Evolutionary conservation across 2,329 filamentous ascomycete genomes (phyloP).

Genomic region (Diplodia intermedia): DNA sequence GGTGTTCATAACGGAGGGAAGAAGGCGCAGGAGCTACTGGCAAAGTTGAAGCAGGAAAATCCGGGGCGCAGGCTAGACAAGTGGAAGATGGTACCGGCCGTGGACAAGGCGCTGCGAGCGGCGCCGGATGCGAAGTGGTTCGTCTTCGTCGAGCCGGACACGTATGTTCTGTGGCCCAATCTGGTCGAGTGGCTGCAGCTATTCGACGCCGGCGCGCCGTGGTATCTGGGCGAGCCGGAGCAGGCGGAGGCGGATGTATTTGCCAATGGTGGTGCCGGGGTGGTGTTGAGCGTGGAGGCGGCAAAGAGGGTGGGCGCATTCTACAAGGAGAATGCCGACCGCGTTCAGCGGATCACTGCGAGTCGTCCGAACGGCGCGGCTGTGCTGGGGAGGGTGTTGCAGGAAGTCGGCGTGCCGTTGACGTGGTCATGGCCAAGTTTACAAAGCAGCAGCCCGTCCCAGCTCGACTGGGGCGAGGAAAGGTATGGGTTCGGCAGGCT

Average conservation of each 20-base stretch:
- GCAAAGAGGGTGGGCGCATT: slow-evolving; percentile 54
- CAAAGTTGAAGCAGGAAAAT: slow-evolving; percentile 1
- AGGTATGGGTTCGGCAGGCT: slow-evolving; percentile 40
- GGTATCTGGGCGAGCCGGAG: slow-evolving; percentile 63
- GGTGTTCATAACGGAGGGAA: background rate
- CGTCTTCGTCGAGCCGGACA: slow-evolving; percentile 66
- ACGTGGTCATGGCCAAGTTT: slow-evolving; percentile 58
- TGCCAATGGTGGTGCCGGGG: slow-evolving; percentile 61
- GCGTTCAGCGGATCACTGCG: slow-evolving; percentile 56
- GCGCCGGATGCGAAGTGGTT: slow-evolving; percentile 62
- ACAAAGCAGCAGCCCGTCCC: slow-evolving; percentile 54
- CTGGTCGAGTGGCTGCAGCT: slow-evolving; percentile 60
- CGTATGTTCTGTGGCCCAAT: slow-evolving; percentile 62
- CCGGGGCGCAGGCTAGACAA: slow-evolving; percentile 45
- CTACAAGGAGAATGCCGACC: slow-evolving; percentile 51
- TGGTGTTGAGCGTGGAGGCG: slow-evolving; percentile 59
- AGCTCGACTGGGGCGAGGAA: slow-evolving; percentile 38
- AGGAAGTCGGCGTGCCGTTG: slow-evolving; percentile 55
- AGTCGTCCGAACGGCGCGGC: slow-evolving; percentile 59
- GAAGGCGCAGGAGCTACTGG: background rate
- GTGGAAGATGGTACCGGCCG: slow-evolving; percentile 49
- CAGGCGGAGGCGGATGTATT: slow-evolving; percentile 59
- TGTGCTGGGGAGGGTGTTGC: slow-evolving; percentile 56
- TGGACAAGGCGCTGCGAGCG: slow-evolving; percentile 46
- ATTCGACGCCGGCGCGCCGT: slow-evolving; percentile 56